Conservation (phyloP, 2,329 filamentous ascomycete genomes). For the Emydomyces testavorans region DNA sequence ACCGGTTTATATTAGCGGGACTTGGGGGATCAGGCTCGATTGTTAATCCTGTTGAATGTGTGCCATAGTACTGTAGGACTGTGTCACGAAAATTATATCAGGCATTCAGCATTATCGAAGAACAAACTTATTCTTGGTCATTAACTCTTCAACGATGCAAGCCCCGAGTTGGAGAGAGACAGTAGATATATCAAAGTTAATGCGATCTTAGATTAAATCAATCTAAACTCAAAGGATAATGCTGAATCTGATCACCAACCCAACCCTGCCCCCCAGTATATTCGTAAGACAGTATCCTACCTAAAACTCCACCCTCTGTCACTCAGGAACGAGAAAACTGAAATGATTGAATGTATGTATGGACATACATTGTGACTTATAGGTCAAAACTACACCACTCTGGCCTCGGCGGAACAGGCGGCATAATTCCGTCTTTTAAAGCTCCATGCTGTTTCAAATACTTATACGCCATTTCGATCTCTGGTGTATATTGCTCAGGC, state of each 20-base stretch:
- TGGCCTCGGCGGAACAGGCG: conserved; percentile 62
- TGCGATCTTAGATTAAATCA: too few relatives aligned
- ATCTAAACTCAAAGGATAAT: too few relatives aligned
- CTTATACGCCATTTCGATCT: conserved; percentile 51
- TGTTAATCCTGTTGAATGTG: not conserved
- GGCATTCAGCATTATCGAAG: not conserved
- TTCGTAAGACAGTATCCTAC: too few relatives aligned
- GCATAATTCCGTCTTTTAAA: conserved; percentile 62
- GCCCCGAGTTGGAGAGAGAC: not conserved
- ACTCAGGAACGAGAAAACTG: not conserved
- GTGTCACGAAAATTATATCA: not conserved
- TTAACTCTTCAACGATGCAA: too few relatives aligned
- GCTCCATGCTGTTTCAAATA: conserved; percentile 52
- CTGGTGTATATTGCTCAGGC: conserved; percentile 40
- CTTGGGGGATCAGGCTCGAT: not conserved
- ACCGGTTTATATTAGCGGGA: conserved; percentile 5
- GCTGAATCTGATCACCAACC: too few relatives aligned
- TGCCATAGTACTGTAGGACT: not conserved
- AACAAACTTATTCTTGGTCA: too few relatives aligned
- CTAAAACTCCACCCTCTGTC: not conserved
- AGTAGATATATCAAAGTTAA: too few relatives aligned
- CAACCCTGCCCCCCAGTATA: too few relatives aligned
- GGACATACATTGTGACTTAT: not conserved
- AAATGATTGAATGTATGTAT: not conserved
- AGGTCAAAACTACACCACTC: conserved; percentile 68